Conservation (phyloP, 257 asterid genomes). For the Knoxia roxburghii region DNA sequence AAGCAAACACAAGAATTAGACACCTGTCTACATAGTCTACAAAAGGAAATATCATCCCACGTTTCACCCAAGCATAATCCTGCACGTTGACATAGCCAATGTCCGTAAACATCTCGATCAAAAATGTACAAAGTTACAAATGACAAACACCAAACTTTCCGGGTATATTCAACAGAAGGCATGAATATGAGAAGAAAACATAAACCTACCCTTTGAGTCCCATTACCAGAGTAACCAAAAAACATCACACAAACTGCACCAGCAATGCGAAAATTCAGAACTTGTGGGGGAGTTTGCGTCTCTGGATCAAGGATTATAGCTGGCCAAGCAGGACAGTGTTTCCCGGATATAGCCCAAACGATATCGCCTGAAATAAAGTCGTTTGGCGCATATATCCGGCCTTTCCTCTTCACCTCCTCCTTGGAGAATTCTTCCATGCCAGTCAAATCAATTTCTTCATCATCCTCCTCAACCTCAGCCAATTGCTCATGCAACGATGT, state of each 20-base stretch:
- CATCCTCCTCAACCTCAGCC: conserved; percentile 45
- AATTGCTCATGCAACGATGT: conserved; percentile 35
- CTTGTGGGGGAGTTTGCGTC: conserved; percentile 77
- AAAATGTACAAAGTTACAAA: not conserved
- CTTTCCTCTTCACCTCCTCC: conserved; percentile 22
- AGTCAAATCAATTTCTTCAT: conserved; percentile 40
- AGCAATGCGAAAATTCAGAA: conserved; percentile 53
- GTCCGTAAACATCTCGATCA: conserved; percentile 22
- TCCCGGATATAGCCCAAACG: conserved; percentile 94
- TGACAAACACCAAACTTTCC: not conserved
- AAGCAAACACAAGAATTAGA: conserved; percentile 18
- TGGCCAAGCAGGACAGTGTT: conserved; percentile 88
- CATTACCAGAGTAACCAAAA: conserved; percentile 94
- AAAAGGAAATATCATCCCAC: conserved; percentile 89
- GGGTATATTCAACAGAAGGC: not conserved
- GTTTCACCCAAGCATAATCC: conserved; percentile 94
- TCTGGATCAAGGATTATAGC: conserved; percentile 86
- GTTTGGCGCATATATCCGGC: conserved; percentile 28
- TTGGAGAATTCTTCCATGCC: conserved; percentile 38
- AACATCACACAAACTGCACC: conserved; percentile 91
- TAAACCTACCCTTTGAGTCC: conserved; percentile 83
- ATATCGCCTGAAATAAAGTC: conserved; percentile 71
- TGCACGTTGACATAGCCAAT: conserved; percentile 37
- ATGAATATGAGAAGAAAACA: not conserved
- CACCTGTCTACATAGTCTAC: conserved; percentile 88